Evolutionary conservation across 306 rosid species (phyloP), one percentile per base, ranked within the genome.

Genomic region (Spatholobus suberectus): DNA sequence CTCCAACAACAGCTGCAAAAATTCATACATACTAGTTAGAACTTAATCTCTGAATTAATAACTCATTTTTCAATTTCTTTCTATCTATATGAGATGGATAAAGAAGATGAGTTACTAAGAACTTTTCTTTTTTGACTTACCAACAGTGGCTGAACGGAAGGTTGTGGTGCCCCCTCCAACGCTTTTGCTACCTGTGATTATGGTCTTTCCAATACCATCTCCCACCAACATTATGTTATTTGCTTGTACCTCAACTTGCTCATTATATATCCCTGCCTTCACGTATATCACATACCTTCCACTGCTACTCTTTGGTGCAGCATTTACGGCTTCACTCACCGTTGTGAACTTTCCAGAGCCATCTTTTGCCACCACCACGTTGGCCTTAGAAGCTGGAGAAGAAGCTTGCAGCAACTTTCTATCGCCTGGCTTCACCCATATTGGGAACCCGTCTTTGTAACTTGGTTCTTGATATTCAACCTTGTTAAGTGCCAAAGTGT

Each of bases 101-200:
- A n/a, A n/a, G n/a, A n/a, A n/a, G n/a, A n/a, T n/a, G n/a, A n/a
- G n/a, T n/a, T n/a, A n/a, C n/a, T n/a, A n/a, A n/a, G n/a, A n/a
- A n/a, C n/a, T n/a, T n/a, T n/a, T n/a, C n/a, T n/a, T n/a, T n/a
- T n/a, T n/a, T n/a, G n/a, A n/a, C 61, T 18, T 90, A 93, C 95
- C 94, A n/a, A 93, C 91, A 2, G 97, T 93, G 15, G 97, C 95
- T 13, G 97, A 93, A 14, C 83, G 78, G 77, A 89, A 93, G 9
- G 97, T 93, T 9, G 97, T 93, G 65, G 88, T 55, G 9, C 95
- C 97, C 3, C 95, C 97, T 51, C 91, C 95, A 38, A 91, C 95
- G 52, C 97, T 93, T 78, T 75, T 82, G 80, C 95, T 93, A 20
- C 97, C 95, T 0, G 95, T 93, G 40, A 93, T 78, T 7, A 93